A percentile compares a stretch with the other conserved stretches of the same genome.
phyloP scores from a whole-genome alignment of 176 grass and related monocot genomes.

The Bothriochloa decipiens region DNA sequence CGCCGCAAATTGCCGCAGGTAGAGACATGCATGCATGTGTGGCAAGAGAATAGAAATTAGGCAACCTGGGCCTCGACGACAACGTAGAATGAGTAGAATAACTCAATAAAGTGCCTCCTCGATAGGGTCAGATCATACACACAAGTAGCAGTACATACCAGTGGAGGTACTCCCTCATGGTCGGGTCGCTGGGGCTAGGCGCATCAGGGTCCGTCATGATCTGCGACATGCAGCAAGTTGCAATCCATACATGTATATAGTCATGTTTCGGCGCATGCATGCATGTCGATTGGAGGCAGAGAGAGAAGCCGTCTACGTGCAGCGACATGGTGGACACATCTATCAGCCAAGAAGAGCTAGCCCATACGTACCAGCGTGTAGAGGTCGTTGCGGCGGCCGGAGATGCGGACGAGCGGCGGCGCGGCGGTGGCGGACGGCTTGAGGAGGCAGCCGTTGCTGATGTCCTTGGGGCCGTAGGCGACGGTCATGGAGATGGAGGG shows the following conservation, averaged over 20 bases:
- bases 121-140: not conserved
- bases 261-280: not conserved
- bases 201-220: constrained; percentile 92
- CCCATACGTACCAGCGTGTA: constrained; percentile 67
- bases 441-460: constrained; percentile 77
- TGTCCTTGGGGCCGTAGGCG: constrained; percentile 63
- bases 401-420: constrained; percentile 61
- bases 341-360: not conserved
- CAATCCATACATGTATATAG: not conserved
- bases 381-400: constrained; percentile 60
- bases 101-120: too few species aligned
- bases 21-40: not conserved
- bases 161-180: constrained; percentile 77
- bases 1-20: not conserved
- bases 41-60: not conserved
- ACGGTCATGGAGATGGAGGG: constrained; percentile 68
- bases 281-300: not conserved
- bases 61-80: not conserved
- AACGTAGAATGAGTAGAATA: too few species aligned
- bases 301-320: too few species aligned
- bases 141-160: constrained; percentile 14
- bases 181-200: constrained; percentile 81
- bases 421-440: constrained; percentile 57
- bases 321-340: not conserved
- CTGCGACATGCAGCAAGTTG: constrained; percentile 33